Base-by-base conservation (phyloP, 139 green algal genomes). In the Penium margaritaceum region DNA sequence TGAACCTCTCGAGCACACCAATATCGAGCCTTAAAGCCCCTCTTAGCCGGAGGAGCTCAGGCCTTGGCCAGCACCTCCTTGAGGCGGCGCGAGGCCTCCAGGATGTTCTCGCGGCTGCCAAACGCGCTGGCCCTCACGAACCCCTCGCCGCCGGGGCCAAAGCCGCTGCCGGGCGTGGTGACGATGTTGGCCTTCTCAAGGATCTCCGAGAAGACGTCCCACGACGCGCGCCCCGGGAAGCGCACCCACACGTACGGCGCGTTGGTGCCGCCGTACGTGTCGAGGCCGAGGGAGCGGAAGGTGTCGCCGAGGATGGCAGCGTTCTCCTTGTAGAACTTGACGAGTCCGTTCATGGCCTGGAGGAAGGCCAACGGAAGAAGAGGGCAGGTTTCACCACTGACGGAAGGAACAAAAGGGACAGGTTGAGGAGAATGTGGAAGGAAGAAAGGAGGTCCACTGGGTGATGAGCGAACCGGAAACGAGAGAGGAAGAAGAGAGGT, bases 321-420 rank as follows among this genome's bases (percentile, higher is more conserved):
- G 64, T 99, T 99, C 82, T 97, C 94, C 84, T 97, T 97, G 88
- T 99, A 99, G 84, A 96, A 99, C 6, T 37, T 60, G 7, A 99
- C 87, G 57, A 96, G 74, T 7, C 84, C 72, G 35, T 84, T 44
- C 90, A 97, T 96, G 76, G 93, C 85, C 70, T 60, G 64, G 29
- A 39, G 15, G 6, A 27, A 70, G n/a, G n/a, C n/a, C n/a, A n/a
- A n/a, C n/a, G n/a, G n/a, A n/a, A n/a, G n/a, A n/a, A n/a, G n/a
- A n/a, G n/a, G n/a, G n/a, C n/a, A n/a, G n/a, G n/a, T n/a, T n/a
- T n/a, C n/a, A n/a, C n/a, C n/a, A n/a, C n/a, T n/a, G n/a, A n/a
- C n/a, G n/a, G n/a, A n/a, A n/a, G n/a, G n/a, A n/a, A n/a, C n/a
- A n/a, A n/a, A n/a, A n/a, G n/a, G n/a, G n/a, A n/a, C n/a, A n/a